These are phyloP conservation scores for Apiospora rasikravindrae DNA, from an alignment of 2,329 filamentous ascomycete species.

Conservation along the genomic window DNA sequence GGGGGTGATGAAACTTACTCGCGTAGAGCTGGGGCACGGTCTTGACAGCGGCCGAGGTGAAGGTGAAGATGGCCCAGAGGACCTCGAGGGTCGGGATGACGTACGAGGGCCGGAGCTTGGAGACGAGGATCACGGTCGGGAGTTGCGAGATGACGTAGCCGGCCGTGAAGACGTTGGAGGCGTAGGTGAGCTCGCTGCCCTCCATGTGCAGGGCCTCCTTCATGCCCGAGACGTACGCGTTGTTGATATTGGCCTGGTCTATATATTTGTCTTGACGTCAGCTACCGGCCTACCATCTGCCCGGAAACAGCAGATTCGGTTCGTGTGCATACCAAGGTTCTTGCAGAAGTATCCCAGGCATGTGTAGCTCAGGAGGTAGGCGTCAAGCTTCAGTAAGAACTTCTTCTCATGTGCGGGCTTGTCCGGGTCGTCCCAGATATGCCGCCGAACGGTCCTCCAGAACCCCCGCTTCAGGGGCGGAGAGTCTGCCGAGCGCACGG, in stretches of 20 bases:
- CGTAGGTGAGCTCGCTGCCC: conserved; percentile 44
- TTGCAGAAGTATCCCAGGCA: conserved; percentile 40
- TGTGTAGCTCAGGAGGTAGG: conserved; percentile 45
- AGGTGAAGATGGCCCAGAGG: not conserved
- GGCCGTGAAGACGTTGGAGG: conserved; percentile 42
- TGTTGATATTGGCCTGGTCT: conserved; percentile 46
- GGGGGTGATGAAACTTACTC: conserved; percentile 21
- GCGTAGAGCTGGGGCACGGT: not conserved
- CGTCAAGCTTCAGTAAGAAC: conserved; percentile 50
- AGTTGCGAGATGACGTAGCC: conserved; percentile 34
- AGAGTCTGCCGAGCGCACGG: not conserved
- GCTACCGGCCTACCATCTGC: too few relatives aligned
- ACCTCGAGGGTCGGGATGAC: conserved; percentile 25
- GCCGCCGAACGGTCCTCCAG: conserved; percentile 30
- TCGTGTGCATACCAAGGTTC: not conserved
- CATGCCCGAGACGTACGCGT: conserved; percentile 53
- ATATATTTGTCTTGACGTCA: conserved; percentile 31
- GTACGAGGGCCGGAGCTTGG: conserved; percentile 22
- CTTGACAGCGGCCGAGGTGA: not conserved
- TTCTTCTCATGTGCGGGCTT: conserved; percentile 45
- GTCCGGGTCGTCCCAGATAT: conserved; percentile 53
- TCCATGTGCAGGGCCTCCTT: conserved; percentile 46
- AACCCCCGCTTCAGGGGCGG: not conserved
- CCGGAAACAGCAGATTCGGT: too few relatives aligned
- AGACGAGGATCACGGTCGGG: conserved; percentile 36